Conservation (phyloP, 2,329 filamentous ascomycete species). For the Arthrobotrys pseudoclavata region DNA sequence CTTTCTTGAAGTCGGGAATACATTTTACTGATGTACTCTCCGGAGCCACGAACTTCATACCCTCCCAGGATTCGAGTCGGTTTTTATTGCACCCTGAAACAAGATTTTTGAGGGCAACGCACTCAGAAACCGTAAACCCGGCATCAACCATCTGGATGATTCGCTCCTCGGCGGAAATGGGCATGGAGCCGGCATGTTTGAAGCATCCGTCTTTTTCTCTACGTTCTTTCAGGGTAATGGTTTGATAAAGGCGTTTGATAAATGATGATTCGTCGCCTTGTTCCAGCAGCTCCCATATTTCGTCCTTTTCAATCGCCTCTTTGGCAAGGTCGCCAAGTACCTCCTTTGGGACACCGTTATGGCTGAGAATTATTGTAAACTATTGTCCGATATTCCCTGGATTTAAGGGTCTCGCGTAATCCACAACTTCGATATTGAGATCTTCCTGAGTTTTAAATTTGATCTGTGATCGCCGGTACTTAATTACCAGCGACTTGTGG, state of each 20-base stretch:
- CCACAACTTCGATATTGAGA: neutral
- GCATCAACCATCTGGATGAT: constrained; percentile 8
- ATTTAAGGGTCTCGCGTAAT: neutral
- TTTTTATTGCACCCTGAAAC: too few species aligned
- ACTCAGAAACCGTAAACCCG: neutral
- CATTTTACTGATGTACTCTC: constrained; percentile 76
- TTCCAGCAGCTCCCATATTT: neutral
- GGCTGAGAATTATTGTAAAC: neutral
- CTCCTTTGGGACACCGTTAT: neutral
- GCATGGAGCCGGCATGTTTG: neutral
- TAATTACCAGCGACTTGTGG: neutral
- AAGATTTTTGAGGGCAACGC: neutral
- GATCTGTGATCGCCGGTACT: neutral
- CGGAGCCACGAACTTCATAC: constrained; percentile 52
- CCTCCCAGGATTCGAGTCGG: neutral
- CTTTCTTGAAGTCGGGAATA: constrained; percentile 75
- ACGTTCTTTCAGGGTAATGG: neutral
- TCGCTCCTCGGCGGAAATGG: neutral
- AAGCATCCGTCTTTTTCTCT: constrained; percentile 66
- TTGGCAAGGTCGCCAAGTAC: neutral
- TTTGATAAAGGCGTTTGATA: neutral
- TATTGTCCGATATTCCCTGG: neutral
- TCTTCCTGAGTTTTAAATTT: neutral
- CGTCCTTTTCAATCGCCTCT: neutral
- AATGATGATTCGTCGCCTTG: neutral